Conservation (phyloP, 1,139 yeast species). For the Yamadazyma spencermartinsiae region DNA sequence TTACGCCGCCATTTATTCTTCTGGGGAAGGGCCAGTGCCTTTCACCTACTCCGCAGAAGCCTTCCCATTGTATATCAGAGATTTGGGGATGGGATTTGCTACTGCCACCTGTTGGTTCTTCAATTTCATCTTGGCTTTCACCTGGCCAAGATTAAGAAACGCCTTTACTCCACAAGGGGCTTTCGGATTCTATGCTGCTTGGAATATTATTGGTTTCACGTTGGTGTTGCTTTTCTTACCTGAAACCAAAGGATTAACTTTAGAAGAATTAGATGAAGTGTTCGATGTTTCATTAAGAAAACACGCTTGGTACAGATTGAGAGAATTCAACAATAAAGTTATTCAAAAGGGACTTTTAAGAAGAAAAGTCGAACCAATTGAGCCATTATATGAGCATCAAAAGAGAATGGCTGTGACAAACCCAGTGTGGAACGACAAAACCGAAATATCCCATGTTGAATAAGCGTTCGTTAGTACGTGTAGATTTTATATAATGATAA, state of each 20-base stretch:
- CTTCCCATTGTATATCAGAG: constrained; percentile 82
- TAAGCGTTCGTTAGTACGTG: constrained; percentile 13
- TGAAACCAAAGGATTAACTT: constrained; percentile 67
- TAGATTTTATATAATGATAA: not conserved
- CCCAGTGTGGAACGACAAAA: constrained; percentile 61
- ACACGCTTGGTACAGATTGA: constrained; percentile 58
- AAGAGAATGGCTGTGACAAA: constrained; percentile 58
- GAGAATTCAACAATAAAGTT: constrained; percentile 35
- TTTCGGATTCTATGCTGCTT: constrained; percentile 86
- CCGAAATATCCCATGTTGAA: constrained; percentile 49
- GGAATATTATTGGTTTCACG: constrained; percentile 78
- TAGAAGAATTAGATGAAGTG: constrained; percentile 74
- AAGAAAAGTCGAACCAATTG: constrained; percentile 43
- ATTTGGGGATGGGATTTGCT: constrained; percentile 83
- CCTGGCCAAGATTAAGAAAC: constrained; percentile 75
- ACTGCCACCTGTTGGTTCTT: constrained; percentile 87
- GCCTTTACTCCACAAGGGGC: constrained; percentile 82
- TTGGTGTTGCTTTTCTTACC: constrained; percentile 67
- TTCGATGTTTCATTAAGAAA: constrained; percentile 55
- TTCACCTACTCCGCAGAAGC: constrained; percentile 86
- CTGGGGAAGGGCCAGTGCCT: constrained; percentile 91
- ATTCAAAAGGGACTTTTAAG: constrained; percentile 37
- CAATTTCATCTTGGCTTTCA: constrained; percentile 74
- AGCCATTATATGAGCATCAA: constrained; percentile 54
- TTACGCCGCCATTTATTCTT: constrained; percentile 73